Base-by-base conservation (phyloP, 2,329 filamentous ascomycete species). In the Diaporthe ilicicola region DNA sequence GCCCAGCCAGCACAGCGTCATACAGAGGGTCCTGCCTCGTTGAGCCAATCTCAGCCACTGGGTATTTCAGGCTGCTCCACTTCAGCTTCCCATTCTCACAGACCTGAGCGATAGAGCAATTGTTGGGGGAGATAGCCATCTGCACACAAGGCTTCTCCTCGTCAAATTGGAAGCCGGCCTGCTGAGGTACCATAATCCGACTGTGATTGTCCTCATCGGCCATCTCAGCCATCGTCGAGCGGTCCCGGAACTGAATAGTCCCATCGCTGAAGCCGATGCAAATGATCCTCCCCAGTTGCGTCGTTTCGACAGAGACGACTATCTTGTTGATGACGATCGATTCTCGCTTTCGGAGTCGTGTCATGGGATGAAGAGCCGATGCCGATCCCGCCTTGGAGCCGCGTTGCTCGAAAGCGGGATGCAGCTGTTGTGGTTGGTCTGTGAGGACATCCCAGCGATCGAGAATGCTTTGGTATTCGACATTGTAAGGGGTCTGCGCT, bases 391-490 rank as follows among this genome's bases (percentile, higher is more conserved):
- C 79, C 79, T 73, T 77, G 12, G 87, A 86, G 9, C 90, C 89
- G 32, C 96, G 85, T 75, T 95, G 92, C 74, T 94, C 92, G 78
- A 97, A 95, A 15, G 92, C 92, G 2, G 91, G 83, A 77, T 96
- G 93, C 9, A 97, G 82, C 12, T 83, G 85, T 73, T 92, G 89
- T n/a, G 87, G 82, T 59, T 89, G 86, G 39, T 93, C 90, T 39
- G 88, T 86, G 12, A 95, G 79, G 17, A 97, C 83, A 75, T 96
- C 92, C 95, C 95, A 98, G 73, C 92, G 89, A 73, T 94, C 91
- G 73, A 98, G 86, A 50, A 95, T 88, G 75, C 91, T 97, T 75
- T 92, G 90, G 0, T 89, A 84, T 39, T 91, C 89, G 74, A 91
- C 89, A 51, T 87, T 86, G 67, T 88, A 90, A 37, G 91, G 86